Evolutionary conservation across 129 eudicot species (phyloP).

Genomic region (Arctium minus): DNA sequence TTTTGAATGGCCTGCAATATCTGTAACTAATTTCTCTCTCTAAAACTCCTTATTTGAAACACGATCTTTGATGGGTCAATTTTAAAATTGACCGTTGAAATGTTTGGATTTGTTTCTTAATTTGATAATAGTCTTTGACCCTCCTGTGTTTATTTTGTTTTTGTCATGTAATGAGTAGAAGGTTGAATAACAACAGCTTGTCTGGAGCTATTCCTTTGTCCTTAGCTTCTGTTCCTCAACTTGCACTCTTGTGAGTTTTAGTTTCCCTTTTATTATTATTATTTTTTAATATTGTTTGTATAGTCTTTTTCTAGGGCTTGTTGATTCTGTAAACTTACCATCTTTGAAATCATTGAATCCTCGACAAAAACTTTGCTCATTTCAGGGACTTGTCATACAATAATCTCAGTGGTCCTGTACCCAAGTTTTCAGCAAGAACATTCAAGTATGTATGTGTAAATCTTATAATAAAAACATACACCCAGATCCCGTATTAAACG

Average conservation of each 20-base stretch:
- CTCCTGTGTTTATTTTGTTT: conserved; percentile 25
- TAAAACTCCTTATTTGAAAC: conserved; percentile 23
- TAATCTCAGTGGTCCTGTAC: conserved; percentile 97
- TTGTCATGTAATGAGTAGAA: conserved; percentile 66
- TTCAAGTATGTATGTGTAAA: conserved; percentile 63
- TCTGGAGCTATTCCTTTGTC: conserved; percentile 84
- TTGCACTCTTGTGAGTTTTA: conserved; percentile 85
- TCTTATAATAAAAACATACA: background rate
- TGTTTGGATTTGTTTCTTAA: conserved; percentile 25
- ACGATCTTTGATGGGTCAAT: conserved; percentile 29
- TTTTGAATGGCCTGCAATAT: conserved; percentile 66
- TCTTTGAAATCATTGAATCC: conserved; percentile 21
- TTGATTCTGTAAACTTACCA: conserved; percentile 7
- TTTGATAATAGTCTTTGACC: conserved; percentile 34
- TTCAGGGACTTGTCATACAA: conserved; percentile 96
- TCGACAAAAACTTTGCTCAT: conserved; percentile 18
- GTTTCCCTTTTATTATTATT: background rate
- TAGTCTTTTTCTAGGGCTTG: conserved; percentile 20
- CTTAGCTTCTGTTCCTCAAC: conserved; percentile 73
- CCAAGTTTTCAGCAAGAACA: conserved; percentile 76
- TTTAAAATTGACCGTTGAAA: conserved; percentile 20
- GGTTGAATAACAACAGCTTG: conserved; percentile 94
- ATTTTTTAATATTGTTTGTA: conserved; percentile 6
- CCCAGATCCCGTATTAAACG: no score
- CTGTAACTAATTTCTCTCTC: conserved; percentile 50